Base-by-base conservation (phyloP, 2,329 filamentous ascomycete genomes). In the Trichoderma simmonsii region DNA sequence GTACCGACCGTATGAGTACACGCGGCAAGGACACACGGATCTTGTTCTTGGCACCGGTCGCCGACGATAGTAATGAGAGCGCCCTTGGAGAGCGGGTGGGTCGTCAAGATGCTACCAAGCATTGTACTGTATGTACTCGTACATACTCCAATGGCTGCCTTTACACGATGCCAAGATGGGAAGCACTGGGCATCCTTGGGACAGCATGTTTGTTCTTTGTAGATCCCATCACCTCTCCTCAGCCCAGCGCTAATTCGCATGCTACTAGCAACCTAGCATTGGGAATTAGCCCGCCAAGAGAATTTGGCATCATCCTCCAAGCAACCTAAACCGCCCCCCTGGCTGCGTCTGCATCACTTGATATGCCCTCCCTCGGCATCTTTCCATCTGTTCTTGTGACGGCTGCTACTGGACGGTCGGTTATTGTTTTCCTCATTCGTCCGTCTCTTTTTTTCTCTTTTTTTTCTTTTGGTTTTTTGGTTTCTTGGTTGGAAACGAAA, bases 241-340 rank as follows among this genome's bases (percentile, higher is more conserved):
- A 48, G 34, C n/a, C 34, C 65, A 68, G 65, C 65, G 66, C 66
- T 69, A 60, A 61, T 69, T 69, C 34, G n/a, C 36, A 28, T 24
- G 36, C 56, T 32, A 32, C 28, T 30, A 60, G 56, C 56, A 60
- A 32, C 56, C 56, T 32, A 32, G 56, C 28, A 34, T 54, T 54
- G n/a, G 48, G 21, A 21, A 60, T 54, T 54, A 68, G 54, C n/a
- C 34, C 30, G 66, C 66, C 66, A 69, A 69, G 66, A 69, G 15
- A 26, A 18, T 69, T 26, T 61, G 28, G 26, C 56, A 34, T 61
- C 36, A 39, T 26, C 56, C 56, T 61, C 21, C 43, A 21, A 61
- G 56, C n/a, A 34, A 26, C 28, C 64, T 36, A 57, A 57, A 54
- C 48, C 30, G 28, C 15, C 36, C 65, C 48, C 63, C 18, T 54